phyloP scores from a whole-genome alignment of 345 rosid species.

The Geranium brycei region DNA sequence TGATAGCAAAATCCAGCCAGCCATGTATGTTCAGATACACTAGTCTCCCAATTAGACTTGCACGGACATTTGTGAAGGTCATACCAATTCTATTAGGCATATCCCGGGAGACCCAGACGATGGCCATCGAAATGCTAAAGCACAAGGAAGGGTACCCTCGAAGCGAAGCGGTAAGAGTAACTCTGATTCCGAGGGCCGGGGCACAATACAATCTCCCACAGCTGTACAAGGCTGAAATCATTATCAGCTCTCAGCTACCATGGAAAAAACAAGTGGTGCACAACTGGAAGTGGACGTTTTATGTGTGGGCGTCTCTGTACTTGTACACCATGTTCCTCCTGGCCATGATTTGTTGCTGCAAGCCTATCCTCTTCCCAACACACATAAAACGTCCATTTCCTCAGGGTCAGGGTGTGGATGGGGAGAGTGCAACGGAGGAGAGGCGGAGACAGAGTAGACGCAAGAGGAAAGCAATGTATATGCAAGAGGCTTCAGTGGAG shows the following conservation, averaged over 20 bases:
- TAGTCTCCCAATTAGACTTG: conserved; percentile 52
- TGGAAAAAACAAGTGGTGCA: conserved; percentile 46
- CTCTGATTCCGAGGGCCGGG: conserved; percentile 54
- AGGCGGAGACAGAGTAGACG: conserved; percentile 34
- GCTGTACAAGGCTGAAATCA: conserved; percentile 47
- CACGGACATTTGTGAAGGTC: conserved; percentile 38
- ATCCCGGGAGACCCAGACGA: conserved; percentile 51
- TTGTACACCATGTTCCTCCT: conserved; percentile 27
- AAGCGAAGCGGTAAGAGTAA: conserved; percentile 37
- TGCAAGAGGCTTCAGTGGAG: conserved; percentile 7
- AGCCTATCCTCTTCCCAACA: conserved; percentile 32
- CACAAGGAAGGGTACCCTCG: conserved; percentile 55
- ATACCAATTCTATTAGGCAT: conserved; percentile 50
- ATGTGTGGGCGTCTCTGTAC: conserved; percentile 50
- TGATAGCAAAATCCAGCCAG: conserved; percentile 45
- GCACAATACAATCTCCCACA: conserved; percentile 38
- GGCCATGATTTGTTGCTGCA: conserved; percentile 26
- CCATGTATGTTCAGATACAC: conserved; percentile 60
- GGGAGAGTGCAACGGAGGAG: conserved; percentile 21
- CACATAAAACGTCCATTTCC: not conserved
- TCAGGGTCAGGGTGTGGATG: conserved; percentile 4
- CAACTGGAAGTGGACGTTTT: conserved; percentile 74
- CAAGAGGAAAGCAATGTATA: conserved; percentile 24
- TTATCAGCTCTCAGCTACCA: conserved; percentile 44
- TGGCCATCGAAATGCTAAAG: conserved; percentile 25